phyloP scores from a whole-genome alignment of 371 early-diverging fungal species.

The Saksenaea oblongispora region DNA sequence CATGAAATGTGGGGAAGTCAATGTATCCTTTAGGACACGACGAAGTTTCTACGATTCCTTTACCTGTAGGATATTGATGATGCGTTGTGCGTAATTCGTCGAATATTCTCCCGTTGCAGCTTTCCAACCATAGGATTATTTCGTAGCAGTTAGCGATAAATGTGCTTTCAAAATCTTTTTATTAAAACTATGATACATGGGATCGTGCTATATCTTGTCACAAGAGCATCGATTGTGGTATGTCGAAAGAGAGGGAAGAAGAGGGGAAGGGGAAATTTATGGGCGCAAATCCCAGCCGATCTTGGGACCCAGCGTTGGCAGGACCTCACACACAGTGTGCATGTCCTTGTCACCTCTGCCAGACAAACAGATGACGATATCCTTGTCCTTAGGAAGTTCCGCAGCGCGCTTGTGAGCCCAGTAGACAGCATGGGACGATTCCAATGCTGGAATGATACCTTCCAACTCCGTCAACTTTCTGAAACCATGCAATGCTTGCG shows the following conservation, averaged over 20 bases:
- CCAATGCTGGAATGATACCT: conserved; percentile 94
- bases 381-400: conserved; percentile 73
- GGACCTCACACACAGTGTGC: conserved; percentile 86
- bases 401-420: conserved; percentile 80
- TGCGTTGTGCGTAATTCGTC: no score
- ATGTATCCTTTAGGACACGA: no score
- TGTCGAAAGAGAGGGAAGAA: neutral
- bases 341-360: conserved; percentile 99
- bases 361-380: conserved; percentile 88
- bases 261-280: conserved; percentile 21
- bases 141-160: no score
- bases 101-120: no score
- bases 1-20: no score
- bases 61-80: no score
- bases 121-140: no score
- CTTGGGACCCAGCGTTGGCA: conserved; percentile 87
- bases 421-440: conserved; percentile 93
- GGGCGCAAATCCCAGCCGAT: conserved; percentile 94
- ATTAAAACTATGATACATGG: no score
- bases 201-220: neutral
- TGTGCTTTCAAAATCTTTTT: no score
- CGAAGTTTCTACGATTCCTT: no score
- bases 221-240: neutral
- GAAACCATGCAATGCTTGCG: conserved; percentile 88
- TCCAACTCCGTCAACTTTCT: conserved; percentile 84